These are phyloP conservation scores for Suillus variegatus DNA, from an alignment of 768 basidiomycete genomes.

Conservation along the genomic window DNA sequence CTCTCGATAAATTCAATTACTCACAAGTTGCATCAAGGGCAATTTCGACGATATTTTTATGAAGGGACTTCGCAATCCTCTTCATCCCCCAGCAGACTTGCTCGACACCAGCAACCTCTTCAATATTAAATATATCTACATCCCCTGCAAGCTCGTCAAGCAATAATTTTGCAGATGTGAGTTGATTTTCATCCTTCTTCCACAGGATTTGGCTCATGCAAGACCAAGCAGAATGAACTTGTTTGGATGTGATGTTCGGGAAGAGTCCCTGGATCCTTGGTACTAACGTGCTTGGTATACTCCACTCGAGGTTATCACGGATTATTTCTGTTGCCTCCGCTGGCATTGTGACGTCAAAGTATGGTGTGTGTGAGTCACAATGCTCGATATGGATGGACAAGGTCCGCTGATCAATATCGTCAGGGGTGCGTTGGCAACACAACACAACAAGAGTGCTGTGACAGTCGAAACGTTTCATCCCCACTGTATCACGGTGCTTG, in stretches of 20 bases:
- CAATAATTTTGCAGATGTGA: conserved; percentile 25
- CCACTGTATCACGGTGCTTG: conserved; percentile 9
- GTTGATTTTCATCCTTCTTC: conserved; percentile 23
- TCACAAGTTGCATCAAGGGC: conserved; percentile 20
- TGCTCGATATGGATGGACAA: conserved; percentile 19
- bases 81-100: conserved; percentile 12
- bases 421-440: conserved; percentile 8
- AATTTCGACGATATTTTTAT: conserved; percentile 16
- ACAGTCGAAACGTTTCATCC: neutral
- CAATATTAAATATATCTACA: neutral
- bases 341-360: conserved; percentile 34
- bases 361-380: conserved; percentile 47
- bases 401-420: neutral
- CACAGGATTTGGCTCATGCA: conserved; percentile 28
- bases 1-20: neutral
- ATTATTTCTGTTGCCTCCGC: conserved; percentile 36
- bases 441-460: conserved; percentile 4
- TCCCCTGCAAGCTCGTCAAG: conserved; percentile 17
- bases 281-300: conserved; percentile 29
- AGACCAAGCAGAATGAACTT: conserved; percentile 30
- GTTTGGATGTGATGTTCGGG: conserved; percentile 23
- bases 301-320: conserved; percentile 28
- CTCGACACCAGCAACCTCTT: conserved; percentile 21
- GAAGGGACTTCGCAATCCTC: neutral
- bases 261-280: conserved; percentile 35